Evolutionary conservation across 805 yeast genomes (phyloP), one percentile per base, ranked within the genome.

Genomic region (Blastobotrys muscicola): DNA sequence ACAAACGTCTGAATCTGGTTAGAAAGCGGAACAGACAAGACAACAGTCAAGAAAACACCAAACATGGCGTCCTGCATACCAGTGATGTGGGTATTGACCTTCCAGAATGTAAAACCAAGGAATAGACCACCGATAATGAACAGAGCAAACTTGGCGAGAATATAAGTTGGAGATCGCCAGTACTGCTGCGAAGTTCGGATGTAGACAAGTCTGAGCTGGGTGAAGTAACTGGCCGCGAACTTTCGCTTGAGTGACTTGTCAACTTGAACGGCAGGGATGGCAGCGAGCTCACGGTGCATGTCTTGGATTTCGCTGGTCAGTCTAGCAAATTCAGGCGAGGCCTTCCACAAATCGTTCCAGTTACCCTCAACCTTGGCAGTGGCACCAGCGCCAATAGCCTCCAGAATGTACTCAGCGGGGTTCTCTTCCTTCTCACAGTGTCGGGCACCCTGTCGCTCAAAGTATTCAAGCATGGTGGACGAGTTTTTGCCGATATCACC

Each of bases 331-430:
- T 76, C 78, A 29, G 62, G 72, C 43, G 71, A 76, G 11, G 59
- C 61, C 6, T 49, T 50, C 92, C 92, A 83, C 9, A 74, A 67
- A 8, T 78, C 75, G 58, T 68, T 67, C 80, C 84, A 83, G 59
- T 83, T 80, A 41, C 70, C 72, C 29, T 62, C 55, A 12, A 72
- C 74, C 43, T 65, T 56, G 2, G 85, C 80, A 26, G 85, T 80
- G 2, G 90, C 86, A 57, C 85, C 89, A 30, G 90, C 89, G 47
- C 90, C 90, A 60, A 83, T 79, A 45, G 76, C 76, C 48, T 79
- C 79, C 52, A 82, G 64, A 62, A 81, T 78, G 66, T 80, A 82
- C 61, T 81, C 89, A 30, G 87, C 87, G 16, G 89, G 87, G 51
- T 82, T 82, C 44, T 78, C 86, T 32, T 66, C 62, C 9, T 60